Evolutionary conservation across 495 filamentous ascomycete genomes (phyloP).

Genomic region (Hapsidospora chrysogenum): DNA sequence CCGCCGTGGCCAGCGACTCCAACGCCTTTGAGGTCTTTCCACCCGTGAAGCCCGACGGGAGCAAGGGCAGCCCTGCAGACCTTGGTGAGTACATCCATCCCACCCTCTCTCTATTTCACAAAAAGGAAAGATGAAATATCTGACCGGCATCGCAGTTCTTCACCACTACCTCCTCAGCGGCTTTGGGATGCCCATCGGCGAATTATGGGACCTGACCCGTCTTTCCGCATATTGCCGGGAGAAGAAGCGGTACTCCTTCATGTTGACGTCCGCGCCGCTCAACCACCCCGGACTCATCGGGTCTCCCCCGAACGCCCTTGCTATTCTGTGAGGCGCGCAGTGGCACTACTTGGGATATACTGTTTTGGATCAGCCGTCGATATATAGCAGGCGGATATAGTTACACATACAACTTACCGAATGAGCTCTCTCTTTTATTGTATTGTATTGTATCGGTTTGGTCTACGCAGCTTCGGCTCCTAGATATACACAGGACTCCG

Average conservation of each 20-base stretch:
- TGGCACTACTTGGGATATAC: no score
- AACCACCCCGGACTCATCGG: slow-evolving; percentile 37
- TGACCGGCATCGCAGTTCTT: slow-evolving; percentile 27
- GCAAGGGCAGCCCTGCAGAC: slow-evolving; percentile 7
- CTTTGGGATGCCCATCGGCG: slow-evolving; percentile 48
- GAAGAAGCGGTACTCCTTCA: slow-evolving; percentile 47
- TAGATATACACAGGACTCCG: no score
- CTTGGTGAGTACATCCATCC: slow-evolving; percentile 24
- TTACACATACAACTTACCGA: no score
- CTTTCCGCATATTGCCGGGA: slow-evolving; percentile 32
- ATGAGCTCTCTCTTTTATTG: no score
- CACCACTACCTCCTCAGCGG: slow-evolving; percentile 47
- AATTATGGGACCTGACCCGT: slow-evolving; percentile 42
- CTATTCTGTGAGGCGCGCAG: slow-evolving; percentile 39
- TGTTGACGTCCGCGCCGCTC: slow-evolving; percentile 45
- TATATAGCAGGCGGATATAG: no score
- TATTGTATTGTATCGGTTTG: no score
- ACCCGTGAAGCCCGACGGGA: slow-evolving; percentile 19
- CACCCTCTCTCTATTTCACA: no score
- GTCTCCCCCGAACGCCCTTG: slow-evolving; percentile 31
- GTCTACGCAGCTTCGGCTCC: no score
- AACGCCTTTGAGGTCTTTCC: slow-evolving; percentile 31
- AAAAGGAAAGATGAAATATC: no score
- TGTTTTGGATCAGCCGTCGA: no score
- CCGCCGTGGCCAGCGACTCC: slow-evolving; percentile 38